Evolutionary conservation across 768 basidiomycete species (phyloP).

Genomic region (Panaeolus cyanescens): DNA sequence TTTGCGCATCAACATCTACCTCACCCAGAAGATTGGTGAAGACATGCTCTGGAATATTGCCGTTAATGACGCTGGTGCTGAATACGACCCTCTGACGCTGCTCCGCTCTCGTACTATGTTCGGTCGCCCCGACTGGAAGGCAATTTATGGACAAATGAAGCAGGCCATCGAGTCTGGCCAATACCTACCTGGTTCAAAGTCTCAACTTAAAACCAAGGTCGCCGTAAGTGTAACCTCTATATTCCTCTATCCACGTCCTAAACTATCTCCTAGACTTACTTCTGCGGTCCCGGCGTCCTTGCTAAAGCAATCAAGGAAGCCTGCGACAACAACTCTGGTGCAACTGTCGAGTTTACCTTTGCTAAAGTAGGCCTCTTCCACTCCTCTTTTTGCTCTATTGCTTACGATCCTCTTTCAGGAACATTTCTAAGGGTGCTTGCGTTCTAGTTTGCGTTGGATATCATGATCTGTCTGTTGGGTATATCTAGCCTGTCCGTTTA

Average conservation of each 20-base stretch:
- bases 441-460: background rate
- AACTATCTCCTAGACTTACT: conserved; percentile 64
- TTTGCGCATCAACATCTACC: conserved; percentile 88
- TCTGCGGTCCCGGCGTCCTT: conserved; percentile 80
- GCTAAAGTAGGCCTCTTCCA: conserved; percentile 56
- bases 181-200: conserved; percentile 78
- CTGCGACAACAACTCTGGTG: conserved; percentile 51
- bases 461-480: background rate
- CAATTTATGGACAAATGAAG: conserved; percentile 74
- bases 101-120: conserved; percentile 89
- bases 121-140: conserved; percentile 89
- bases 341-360: conserved; percentile 74
- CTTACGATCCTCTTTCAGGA: conserved; percentile 37
- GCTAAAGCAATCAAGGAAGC: conserved; percentile 80
- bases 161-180: conserved; percentile 80
- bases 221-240: conserved; percentile 52
- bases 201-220: conserved; percentile 82
- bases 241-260: conserved; percentile 8
- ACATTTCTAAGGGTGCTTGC: conserved; percentile 48
- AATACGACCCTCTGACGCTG: conserved; percentile 88
- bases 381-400: background rate
- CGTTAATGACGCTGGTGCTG: conserved; percentile 82
- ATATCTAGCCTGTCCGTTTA: background rate
- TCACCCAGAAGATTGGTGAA: conserved; percentile 83
- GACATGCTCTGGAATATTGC: conserved; percentile 93